phyloP scores from a whole-genome alignment of 139 green algal species.

The Picochlorum sp. region DNA sequence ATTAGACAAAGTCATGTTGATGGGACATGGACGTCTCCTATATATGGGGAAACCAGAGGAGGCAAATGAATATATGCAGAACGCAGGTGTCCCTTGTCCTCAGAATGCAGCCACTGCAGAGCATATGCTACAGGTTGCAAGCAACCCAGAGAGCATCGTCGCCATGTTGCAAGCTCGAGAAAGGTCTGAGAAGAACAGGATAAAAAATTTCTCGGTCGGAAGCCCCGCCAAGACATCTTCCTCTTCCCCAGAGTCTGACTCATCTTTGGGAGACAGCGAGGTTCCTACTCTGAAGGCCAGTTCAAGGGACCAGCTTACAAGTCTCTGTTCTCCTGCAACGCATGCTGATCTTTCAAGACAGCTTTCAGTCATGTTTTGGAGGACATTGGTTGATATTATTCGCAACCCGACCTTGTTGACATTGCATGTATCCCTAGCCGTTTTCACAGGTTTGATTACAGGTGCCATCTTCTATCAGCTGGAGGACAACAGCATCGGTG shows the following conservation, averaged over 20 bases:
- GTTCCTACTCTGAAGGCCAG: neutral
- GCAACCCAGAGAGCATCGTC: neutral
- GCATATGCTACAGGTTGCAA: slow-evolving; percentile 32
- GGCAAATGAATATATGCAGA: slow-evolving; percentile 15
- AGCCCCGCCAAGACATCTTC: neutral
- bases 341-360: slow-evolving; percentile 16
- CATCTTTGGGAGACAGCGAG: too few species aligned
- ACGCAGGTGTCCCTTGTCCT: slow-evolving; percentile 28
- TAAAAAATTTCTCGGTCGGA: neutral
- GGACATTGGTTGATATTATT: slow-evolving; percentile 48
- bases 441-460: slow-evolving; percentile 43
- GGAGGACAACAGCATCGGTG: slow-evolving; percentile 24
- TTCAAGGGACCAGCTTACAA: neutral
- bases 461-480: slow-evolving; percentile 50
- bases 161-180: neutral
- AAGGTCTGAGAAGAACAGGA: neutral
- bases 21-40: slow-evolving; percentile 46
- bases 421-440: slow-evolving; percentile 40
- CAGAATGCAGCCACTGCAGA: slow-evolving; percentile 25
- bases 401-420: slow-evolving; percentile 55
- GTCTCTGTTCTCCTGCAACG: neutral
- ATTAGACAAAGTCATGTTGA: slow-evolving; percentile 56
- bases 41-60: slow-evolving; percentile 31
- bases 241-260: too few species aligned
- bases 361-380: slow-evolving; percentile 61